These are phyloP conservation scores for Taphrina deformans DNA, from an alignment of 1,139 yeast species.

Conservation along the genomic window DNA sequence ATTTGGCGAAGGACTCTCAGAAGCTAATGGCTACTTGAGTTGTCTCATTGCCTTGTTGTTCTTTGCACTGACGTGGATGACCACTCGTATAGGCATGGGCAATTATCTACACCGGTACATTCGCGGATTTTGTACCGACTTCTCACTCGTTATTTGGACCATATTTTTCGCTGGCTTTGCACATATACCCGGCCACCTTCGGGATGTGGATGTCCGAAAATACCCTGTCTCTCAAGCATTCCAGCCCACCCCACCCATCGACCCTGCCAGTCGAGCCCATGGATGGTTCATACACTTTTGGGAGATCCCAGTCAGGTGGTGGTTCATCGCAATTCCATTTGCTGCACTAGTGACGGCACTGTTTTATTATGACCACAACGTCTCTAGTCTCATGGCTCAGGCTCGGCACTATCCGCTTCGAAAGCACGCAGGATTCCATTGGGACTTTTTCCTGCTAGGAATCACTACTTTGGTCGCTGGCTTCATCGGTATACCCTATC, in stretches of 20 bases:
- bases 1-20: conserved; percentile 49
- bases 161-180: conserved; percentile 88
- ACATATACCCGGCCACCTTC: conserved; percentile 69
- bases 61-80: conserved; percentile 70
- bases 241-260: conserved; percentile 59
- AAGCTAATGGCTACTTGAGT: conserved; percentile 73
- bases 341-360: conserved; percentile 78
- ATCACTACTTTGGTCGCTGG: conserved; percentile 86
- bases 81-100: conserved; percentile 63
- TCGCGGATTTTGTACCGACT: conserved; percentile 76
- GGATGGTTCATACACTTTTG: conserved; percentile 82
- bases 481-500: conserved; percentile 86
- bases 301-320: conserved; percentile 69
- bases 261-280: conserved; percentile 41
- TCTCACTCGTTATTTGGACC: conserved; percentile 78
- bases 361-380: conserved; percentile 93
- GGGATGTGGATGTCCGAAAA: conserved; percentile 54
- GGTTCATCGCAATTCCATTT: conserved; percentile 88
- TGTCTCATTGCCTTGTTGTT: conserved; percentile 70
- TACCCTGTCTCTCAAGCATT: conserved; percentile 75
- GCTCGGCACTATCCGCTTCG: conserved; percentile 73
- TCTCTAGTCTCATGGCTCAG: conserved; percentile 89
- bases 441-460: conserved; percentile 85
- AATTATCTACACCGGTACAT: conserved; percentile 60
- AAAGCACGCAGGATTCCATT: conserved; percentile 89